These are phyloP conservation scores for Pichia phayaonensis DNA, from an alignment of 805 yeast genomes.

Conservation along the genomic window DNA sequence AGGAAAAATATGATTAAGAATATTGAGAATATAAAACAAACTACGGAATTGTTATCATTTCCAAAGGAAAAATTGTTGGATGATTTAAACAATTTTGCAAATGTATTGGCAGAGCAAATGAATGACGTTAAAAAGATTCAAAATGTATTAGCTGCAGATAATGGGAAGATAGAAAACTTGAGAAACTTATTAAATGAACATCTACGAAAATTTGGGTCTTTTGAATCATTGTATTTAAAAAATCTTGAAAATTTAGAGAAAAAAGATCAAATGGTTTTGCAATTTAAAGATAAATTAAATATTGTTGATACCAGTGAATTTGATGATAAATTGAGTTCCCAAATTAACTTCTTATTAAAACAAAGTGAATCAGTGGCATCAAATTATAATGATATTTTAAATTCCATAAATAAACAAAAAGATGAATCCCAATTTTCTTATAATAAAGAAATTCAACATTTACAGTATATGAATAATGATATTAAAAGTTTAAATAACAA, in stretches of 20 bases:
- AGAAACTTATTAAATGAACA: constrained; percentile 31
- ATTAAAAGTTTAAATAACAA: constrained; percentile 29
- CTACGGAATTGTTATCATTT: constrained; percentile 41
- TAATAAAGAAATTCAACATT: constrained; percentile 36
- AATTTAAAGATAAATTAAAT: constrained; percentile 6
- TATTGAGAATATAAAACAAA: constrained; percentile 39
- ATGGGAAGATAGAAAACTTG: constrained; percentile 6
- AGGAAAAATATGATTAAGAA: constrained; percentile 41
- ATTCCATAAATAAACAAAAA: constrained; percentile 13
- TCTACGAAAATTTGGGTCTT: constrained; percentile 48
- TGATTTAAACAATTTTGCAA: constrained; percentile 36
- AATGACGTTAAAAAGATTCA: constrained; percentile 11
- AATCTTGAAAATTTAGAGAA: constrained; percentile 16
- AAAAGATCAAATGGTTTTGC: constrained; percentile 9
- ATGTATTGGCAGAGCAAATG: constrained; percentile 21
- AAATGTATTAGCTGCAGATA: constrained; percentile 14
- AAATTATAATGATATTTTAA: constrained; percentile 8
- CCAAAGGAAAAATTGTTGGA: constrained; percentile 33
- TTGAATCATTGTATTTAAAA: constrained; percentile 30
- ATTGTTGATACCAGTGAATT: constrained; percentile 2
- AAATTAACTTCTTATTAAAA: constrained; percentile 7
- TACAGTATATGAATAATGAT: constrained; percentile 36
- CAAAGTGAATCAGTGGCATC: not conserved
- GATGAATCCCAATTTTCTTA: constrained; percentile 26
- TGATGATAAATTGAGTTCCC: constrained; percentile 10